Base-by-base conservation (phyloP, 345 rosid species). In the Eucalyptus albens region DNA sequence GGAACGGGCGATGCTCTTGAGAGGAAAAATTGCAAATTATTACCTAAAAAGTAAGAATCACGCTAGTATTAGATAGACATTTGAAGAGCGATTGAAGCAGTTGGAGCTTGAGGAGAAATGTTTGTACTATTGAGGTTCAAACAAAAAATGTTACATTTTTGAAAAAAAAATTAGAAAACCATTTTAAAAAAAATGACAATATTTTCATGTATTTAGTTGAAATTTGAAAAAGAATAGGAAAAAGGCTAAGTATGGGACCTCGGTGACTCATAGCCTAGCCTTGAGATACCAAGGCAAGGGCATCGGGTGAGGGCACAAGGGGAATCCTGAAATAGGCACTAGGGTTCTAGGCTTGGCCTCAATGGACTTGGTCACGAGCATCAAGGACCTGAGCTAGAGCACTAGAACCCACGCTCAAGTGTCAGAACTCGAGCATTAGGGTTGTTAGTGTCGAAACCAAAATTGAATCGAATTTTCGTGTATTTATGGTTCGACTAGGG, bases 401-500 rank as follows among this genome's bases (percentile, higher is more conserved):
- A 56, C 62, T 56, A 10, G 62, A 26, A 56, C 62, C 29, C 29
- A 9, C 24, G 62, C 29, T 24, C 62, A 24, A 56, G 29, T 56
- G 29, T 1, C 6, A 1, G 0, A 29, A 56, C 62, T 9, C 3
- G 3, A 0, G 6, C 62, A 24, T 56, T 56, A 22, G 1, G 62
- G 62, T 24, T 56, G 3, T 56, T 6, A 24, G 29, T 9, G 9
- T 56, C 0, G 1, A 56, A 56, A 56, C 3, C 0, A 24, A 0
- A 53, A 53, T 19, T 19, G 11, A 56, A 10, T 24, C 1, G 6
- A 56, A 56, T 56, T 9, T 56, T 56, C 1, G 1, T 56, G 27
- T 0, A 24, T 10, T 56, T 56, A 22, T 0, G 1, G 0, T 56
- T 56, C 0, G 2, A 26, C 29, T 56, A 0, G 1, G 6, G 29